These are phyloP conservation scores for Penicillium cinerascens DNA, from an alignment of 495 filamentous ascomycete genomes.

Conservation along the genomic window DNA sequence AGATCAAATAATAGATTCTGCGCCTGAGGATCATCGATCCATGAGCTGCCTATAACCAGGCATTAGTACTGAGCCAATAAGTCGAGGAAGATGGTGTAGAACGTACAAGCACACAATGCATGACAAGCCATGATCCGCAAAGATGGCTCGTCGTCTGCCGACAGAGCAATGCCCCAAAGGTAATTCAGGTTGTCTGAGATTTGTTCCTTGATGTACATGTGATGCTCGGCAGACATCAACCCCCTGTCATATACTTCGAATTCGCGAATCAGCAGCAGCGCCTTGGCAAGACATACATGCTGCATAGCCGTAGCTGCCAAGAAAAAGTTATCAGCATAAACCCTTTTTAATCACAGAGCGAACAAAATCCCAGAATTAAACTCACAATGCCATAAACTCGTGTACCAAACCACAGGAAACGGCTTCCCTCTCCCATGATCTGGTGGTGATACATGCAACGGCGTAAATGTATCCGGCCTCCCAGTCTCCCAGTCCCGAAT, in stretches of 20 bases:
- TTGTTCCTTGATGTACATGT: slow-evolving; percentile 25
- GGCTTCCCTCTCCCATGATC: slow-evolving; percentile 30
- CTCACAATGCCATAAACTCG: slow-evolving; percentile 37
- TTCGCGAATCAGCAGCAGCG: slow-evolving; percentile 29
- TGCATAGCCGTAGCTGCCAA: slow-evolving; percentile 36
- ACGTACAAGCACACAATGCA: slow-evolving; percentile 37
- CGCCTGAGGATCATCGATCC: slow-evolving; percentile 28
- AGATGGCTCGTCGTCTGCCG: slow-evolving; percentile 36
- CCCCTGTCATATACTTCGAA: slow-evolving; percentile 12
- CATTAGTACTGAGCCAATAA: neutral
- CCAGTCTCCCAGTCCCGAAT: slow-evolving; percentile 32
- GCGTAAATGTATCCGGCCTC: slow-evolving; percentile 32
- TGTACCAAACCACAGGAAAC: slow-evolving; percentile 40
- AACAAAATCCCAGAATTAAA: neutral
- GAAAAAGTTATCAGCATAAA: slow-evolving; percentile 2
- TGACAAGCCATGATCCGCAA: slow-evolving; percentile 41
- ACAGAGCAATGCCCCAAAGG: slow-evolving; percentile 40
- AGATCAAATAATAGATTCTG: slow-evolving; percentile 25
- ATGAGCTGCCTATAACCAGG: slow-evolving; percentile 26
- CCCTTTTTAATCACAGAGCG: neutral
- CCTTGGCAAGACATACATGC: slow-evolving; percentile 40
- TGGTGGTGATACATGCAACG: slow-evolving; percentile 32
- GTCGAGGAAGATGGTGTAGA: neutral
- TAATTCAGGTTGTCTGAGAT: slow-evolving; percentile 30
- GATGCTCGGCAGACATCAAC: slow-evolving; percentile 4